Evolutionary conservation across 164 flowering plant species (phyloP).

Genomic region (Stephania japonica): DNA sequence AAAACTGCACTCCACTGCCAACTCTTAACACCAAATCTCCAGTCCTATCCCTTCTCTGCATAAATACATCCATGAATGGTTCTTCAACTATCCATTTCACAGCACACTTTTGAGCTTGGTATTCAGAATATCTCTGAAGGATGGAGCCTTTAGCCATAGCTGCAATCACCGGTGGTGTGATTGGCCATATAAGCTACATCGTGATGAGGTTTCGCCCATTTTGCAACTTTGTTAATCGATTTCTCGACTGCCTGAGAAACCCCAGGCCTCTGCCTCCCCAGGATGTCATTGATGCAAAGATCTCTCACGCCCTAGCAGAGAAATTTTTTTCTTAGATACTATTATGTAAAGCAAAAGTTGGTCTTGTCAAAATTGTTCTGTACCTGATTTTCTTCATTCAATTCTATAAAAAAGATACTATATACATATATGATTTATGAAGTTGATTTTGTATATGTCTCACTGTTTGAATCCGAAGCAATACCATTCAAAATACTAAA

Average conservation of each 20-base stretch:
- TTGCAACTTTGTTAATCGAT: slow-evolving; percentile 10
- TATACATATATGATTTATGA: background rate
- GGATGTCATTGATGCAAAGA: slow-evolving; percentile 11
- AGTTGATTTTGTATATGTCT: background rate
- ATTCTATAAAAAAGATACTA: background rate
- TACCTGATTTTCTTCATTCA: background rate
- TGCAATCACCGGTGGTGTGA: slow-evolving; percentile 23
- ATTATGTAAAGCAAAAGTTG: background rate
- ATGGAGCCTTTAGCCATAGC: slow-evolving; percentile 29
- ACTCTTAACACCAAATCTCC: background rate
- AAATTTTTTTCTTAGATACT: background rate
- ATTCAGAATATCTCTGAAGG: background rate
- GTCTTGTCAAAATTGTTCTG: background rate
- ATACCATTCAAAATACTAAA: background rate
- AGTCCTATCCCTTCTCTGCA: background rate
- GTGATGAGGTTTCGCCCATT: slow-evolving; percentile 19
- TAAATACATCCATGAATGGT: background rate
- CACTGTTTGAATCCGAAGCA: background rate
- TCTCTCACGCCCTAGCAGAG: slow-evolving; percentile 21
- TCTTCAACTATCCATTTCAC: background rate
- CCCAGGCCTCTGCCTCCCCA: slow-evolving; percentile 30
- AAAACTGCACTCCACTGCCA: background rate
- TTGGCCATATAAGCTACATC: slow-evolving; percentile 19
- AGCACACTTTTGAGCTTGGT: too few relatives aligned
- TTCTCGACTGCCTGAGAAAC: slow-evolving; percentile 24